phyloP scores from a whole-genome alignment of 768 basidiomycete species.

The Lactarius sp. region DNA sequence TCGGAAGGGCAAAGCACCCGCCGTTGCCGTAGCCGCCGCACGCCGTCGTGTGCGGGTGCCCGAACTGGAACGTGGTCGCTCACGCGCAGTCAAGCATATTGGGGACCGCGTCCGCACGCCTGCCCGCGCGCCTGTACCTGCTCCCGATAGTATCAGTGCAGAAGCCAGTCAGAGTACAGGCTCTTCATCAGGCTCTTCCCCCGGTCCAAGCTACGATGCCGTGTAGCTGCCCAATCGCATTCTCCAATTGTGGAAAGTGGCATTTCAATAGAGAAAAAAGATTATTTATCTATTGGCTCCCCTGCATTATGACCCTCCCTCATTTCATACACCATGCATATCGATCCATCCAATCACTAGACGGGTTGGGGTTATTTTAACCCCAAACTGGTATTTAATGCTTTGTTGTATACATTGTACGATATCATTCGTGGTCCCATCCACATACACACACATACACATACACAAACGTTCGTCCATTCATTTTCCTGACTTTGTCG shows the following conservation, averaged over 20 bases:
- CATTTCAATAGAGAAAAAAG: background rate
- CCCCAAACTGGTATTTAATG: background rate
- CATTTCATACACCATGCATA: background rate
- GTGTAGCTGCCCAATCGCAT: constrained; percentile 1
- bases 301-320: background rate
- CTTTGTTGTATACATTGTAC: background rate
- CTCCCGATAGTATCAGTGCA: background rate
- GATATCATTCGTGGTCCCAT: background rate
- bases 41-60: background rate
- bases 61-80: constrained; percentile 26
- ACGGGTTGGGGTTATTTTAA: background rate
- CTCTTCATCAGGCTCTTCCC: background rate
- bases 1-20: constrained; percentile 23
- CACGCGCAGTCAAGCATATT: constrained; percentile 23
- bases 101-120: constrained; percentile 20
- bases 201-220: background rate
- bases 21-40: background rate
- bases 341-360: background rate
- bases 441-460: background rate
- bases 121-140: background rate
- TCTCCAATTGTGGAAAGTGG: background rate
- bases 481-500: background rate
- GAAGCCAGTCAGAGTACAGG: background rate
- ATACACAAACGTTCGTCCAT: background rate
- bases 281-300: background rate